Evolutionary conservation across 2,329 filamentous ascomycete species (phyloP).

Genomic region (Monosporascus ibericus): DNA sequence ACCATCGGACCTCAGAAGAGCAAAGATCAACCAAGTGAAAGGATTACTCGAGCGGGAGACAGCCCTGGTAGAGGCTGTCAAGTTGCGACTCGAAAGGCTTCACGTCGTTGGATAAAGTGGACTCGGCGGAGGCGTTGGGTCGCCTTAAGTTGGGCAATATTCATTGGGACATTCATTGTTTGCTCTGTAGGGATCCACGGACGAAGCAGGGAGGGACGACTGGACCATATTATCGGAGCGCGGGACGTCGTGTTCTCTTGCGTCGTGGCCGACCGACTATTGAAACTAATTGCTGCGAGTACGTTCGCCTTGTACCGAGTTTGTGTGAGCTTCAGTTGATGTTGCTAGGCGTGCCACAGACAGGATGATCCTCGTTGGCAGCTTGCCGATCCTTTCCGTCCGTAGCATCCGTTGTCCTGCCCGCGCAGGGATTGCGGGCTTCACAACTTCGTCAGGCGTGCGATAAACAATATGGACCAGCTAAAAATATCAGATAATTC

Average conservation of each 20-base stretch:
- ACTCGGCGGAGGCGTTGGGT: slow-evolving; percentile 5
- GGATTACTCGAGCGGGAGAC: slow-evolving; percentile 59
- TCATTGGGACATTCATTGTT: slow-evolving; percentile 11
- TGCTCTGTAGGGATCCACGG: slow-evolving; percentile 2
- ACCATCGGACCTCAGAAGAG: slow-evolving; percentile 54
- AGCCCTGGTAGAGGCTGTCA: slow-evolving; percentile 62
- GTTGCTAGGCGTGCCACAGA: neutral
- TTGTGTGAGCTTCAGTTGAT: neutral
- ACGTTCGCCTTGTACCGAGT: neutral
- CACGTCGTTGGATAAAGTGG: slow-evolving; percentile 23
- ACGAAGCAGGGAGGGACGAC: neutral
- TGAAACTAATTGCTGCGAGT: neutral
- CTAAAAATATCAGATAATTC: neutral
- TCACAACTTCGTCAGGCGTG: neutral
- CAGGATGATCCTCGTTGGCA: neutral
- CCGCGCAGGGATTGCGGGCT: neutral
- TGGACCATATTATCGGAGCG: neutral
- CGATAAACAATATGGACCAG: neutral
- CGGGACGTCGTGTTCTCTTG: neutral
- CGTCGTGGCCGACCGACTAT: neutral
- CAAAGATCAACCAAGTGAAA: slow-evolving; percentile 59
- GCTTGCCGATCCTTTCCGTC: neutral
- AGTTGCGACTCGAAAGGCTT: slow-evolving; percentile 54
- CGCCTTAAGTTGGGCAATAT: slow-evolving; percentile 6
- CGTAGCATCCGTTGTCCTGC: neutral